Evolutionary conservation across 192 early-diverging fungal genomes (phyloP), one percentile per base, ranked within the genome.

Genomic region (Entomortierella lignicola): DNA sequence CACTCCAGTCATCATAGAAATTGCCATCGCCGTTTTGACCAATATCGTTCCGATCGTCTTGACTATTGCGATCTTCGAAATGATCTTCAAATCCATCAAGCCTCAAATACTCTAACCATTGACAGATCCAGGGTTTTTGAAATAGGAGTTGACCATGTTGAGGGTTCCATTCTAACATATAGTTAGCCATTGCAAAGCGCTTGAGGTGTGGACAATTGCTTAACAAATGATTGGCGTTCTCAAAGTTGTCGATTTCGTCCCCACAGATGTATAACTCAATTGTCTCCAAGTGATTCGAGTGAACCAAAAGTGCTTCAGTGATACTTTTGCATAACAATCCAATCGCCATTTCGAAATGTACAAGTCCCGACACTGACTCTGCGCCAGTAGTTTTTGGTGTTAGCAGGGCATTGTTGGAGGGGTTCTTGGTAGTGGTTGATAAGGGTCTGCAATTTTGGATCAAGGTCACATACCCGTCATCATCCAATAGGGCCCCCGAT

Each of bases 221-320:
- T 26, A 63, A 29, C 29, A 63, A 21, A 18, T 8, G 23, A 31
- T 50, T 63, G 0, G 60, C 60, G 17, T 63, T 63, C 27, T n/a
- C n/a, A 12, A 63, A 63, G 29, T 50, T 63, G 15, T 21, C 13
- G 2, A 25, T 2, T 31, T 43, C 29, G 15, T 63, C 47, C 1
- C 60, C 60, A 32, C 60, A 63, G 20, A 63, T 63, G 29, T 31
- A 63, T 6, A 63, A 47, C 18, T 50, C 44, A 21, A 63, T 21
- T 12, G 60, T 50, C 44, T 63, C 60, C 15, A 63, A 29, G 11
- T 41, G 10, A 0, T 23, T 26, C 0, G 60, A 6, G 44, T 63
- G 60, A 23, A 15, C 29, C 44, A 63, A 29, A 30, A 63, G 29
- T 0, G 60, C 60, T 25, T 63, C 13, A 15, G 20, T 31, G 11